These are phyloP conservation scores for Lasiosphaeris hirsuta DNA, from an alignment of 495 filamentous ascomycete genomes.

Conservation along the genomic window DNA sequence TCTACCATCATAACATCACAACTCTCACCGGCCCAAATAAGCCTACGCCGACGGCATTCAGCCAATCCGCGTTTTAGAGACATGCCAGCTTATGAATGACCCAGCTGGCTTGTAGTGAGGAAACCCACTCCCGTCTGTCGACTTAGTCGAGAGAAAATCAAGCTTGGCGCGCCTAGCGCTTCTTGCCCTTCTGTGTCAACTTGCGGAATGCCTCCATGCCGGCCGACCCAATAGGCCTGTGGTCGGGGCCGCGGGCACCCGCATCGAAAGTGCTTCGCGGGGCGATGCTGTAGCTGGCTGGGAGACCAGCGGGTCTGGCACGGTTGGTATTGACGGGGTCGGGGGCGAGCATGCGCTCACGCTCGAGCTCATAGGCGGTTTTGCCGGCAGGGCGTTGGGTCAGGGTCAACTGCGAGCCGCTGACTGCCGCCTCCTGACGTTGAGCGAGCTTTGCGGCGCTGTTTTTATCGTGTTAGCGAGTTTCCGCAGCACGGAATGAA, in stretches of 20 bases:
- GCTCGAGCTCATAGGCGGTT: constrained; percentile 57
- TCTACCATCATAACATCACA: no score
- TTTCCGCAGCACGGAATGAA: neutral
- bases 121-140: no score
- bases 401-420: constrained; percentile 42
- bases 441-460: constrained; percentile 51
- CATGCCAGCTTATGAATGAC: no score
- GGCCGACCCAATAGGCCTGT: constrained; percentile 64
- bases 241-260: constrained; percentile 31
- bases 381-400: constrained; percentile 43
- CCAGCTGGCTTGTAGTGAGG: no score
- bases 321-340: constrained; percentile 62
- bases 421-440: constrained; percentile 35
- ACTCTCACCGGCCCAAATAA: no score
- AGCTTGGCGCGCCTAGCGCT: constrained; percentile 35
- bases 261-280: constrained; percentile 57
- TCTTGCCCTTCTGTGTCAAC: constrained; percentile 71
- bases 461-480: constrained; percentile 20
- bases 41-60: no score
- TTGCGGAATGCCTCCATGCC: constrained; percentile 78
- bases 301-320: constrained; percentile 65
- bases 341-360: constrained; percentile 67
- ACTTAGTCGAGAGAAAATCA: neutral
- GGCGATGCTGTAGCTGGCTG: constrained; percentile 77
- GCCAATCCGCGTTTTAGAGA: no score